A percentile compares a stretch with the other conserved stretches of the same genome.
These are phyloP conservation scores for Thymus mandschuricus DNA, from an alignment of 257 asterid species.

Conservation along the genomic window DNA sequence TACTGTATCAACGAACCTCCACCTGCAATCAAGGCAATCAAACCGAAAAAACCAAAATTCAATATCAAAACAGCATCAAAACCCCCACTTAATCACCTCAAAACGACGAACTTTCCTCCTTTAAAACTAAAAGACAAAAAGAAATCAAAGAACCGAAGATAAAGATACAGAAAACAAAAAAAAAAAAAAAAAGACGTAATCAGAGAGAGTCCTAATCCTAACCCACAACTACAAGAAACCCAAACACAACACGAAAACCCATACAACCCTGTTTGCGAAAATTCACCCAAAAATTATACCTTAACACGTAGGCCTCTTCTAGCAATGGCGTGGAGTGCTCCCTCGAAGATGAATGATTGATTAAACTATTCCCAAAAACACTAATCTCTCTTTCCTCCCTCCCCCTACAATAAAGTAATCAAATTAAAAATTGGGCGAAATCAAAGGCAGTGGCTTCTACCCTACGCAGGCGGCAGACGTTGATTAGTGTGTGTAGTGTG, in stretches of 20 bases:
- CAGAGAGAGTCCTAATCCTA: not conserved
- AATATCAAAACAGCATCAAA: conserved; percentile 20
- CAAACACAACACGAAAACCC: conserved; percentile 39
- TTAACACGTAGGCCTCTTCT: conserved; percentile 6
- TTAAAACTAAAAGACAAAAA: conserved; percentile 13
- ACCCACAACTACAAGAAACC: conserved; percentile 33
- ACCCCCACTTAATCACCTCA: conserved; percentile 30
- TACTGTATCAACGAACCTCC: conserved; percentile 20
- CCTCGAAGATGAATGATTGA: conserved; percentile 37
- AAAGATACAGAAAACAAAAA: not conserved
- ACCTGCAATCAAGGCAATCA: conserved; percentile 39
- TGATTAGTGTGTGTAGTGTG: conserved; percentile 13
- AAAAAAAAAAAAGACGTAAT: conserved; percentile 3
- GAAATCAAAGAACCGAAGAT: conserved; percentile 4
- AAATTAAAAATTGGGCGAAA: not conserved
- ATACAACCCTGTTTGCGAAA: not conserved
- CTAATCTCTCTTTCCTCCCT: conserved; percentile 16
- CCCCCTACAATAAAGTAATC: not conserved
- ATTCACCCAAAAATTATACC: too few species aligned
- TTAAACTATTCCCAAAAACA: conserved; percentile 24
- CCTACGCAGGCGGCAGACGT: conserved; percentile 28
- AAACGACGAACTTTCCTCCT: conserved; percentile 7
- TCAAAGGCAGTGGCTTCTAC: conserved; percentile 27
- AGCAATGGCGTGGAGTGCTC: conserved; percentile 44
- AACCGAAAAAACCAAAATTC: conserved; percentile 5